Conservation (phyloP, 1,139 yeast species). For the Chernovozyma sophiae-reginae region DNA sequence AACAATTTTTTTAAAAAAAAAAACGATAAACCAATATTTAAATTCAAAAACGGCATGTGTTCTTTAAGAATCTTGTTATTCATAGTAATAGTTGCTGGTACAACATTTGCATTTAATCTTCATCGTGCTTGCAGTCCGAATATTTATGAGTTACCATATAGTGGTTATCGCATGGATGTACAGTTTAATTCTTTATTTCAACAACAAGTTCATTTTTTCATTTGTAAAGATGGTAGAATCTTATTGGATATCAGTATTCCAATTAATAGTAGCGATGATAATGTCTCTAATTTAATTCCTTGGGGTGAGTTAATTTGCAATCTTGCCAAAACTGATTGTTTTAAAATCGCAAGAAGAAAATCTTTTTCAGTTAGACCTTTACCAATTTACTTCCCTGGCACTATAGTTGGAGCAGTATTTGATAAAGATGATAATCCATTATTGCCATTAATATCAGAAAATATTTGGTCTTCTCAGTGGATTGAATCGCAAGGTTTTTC, state of each 20-base stretch:
- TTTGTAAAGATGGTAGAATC: constrained; percentile 7
- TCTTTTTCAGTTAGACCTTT: constrained; percentile 18
- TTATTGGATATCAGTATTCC: constrained; percentile 3
- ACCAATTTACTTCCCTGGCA: constrained; percentile 26
- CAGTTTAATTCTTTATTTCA: not conserved
- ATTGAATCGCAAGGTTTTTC: constrained; percentile 19
- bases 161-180: constrained; percentile 7
- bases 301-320: constrained; percentile 2
- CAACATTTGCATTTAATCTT: constrained; percentile 3
- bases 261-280: not conserved
- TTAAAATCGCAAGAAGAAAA: constrained; percentile 21
- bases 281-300: constrained; percentile 1
- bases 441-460: constrained; percentile 28
- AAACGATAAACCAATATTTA: no score
- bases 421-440: constrained; percentile 5
- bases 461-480: constrained; percentile 22
- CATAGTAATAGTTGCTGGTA: constrained; percentile 4
- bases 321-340: constrained; percentile 1
- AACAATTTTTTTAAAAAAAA: no score
- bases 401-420: constrained; percentile 23
- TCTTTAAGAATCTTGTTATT: no score
- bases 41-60: no score
- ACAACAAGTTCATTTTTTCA: constrained; percentile 6
- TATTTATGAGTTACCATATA: constrained; percentile 2
- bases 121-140: constrained; percentile 6